Base-by-base conservation (phyloP, 2,329 filamentous ascomycete species). In the Epichloe bromicola region DNA sequence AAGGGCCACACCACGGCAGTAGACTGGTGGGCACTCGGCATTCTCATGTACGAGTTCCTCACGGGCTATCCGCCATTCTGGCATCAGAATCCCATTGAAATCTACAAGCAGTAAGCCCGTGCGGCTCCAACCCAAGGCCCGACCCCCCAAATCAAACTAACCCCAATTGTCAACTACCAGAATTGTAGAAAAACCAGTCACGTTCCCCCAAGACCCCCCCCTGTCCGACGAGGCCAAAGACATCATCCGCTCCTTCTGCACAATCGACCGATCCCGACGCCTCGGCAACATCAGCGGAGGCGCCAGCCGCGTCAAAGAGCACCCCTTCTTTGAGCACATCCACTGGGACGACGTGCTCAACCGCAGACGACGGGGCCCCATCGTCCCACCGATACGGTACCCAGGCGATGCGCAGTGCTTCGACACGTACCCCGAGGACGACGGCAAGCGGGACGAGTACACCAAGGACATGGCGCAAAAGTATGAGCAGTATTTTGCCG, bases 21-120 rank as follows among this genome's bases (percentile, higher is more conserved):
- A 37, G 86, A 91, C 70, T 91, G 86, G 86, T 91, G 87, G 87
- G 86, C 87, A 0, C 74, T 93, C 58, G 87, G 87, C 26, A 89
- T 91, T 57, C 68, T 93, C 51, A 82, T 91, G 53, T 91, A 88
- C 65, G 87, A 93, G 63, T 91, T 91, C 62, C 70, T 91, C 46
- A 88, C 87, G 10, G 87, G 87, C 30, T 89, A 90, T 61, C 87
- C 87, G 14, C 87, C 87, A 0, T 93, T 91, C 63, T 93, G 86
- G 85, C 83, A 90, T 62, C 82, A 87, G 57, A 91, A 89, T 57
- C 86, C 86, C 1, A 86, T 91, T 57, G 87, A 90, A 64, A 91
- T 91, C 53, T 91, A 91, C 68, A 87, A 88, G 65, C 81, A 85
- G 80, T 83, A 60, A 58, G 76, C 26, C 33, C 38, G 43, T 46